Evolutionary conservation across 2,329 filamentous ascomycete species (phyloP).

Genomic region (Curvularia eragrostidis): DNA sequence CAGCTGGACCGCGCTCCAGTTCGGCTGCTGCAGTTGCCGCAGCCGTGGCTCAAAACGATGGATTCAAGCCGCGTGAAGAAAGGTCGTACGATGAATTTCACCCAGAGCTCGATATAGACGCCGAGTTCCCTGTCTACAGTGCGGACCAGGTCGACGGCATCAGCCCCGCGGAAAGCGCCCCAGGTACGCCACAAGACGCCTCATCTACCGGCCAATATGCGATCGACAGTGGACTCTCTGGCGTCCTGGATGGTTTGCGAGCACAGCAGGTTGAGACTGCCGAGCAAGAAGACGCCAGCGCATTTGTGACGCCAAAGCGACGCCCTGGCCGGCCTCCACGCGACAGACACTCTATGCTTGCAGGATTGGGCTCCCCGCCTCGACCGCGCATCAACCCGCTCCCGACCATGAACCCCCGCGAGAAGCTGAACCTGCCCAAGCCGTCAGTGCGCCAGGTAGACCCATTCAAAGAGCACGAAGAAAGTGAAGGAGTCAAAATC

Average conservation of each 20-base stretch:
- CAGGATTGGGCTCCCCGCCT: slow-evolving; percentile 64
- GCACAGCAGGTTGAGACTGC: slow-evolving; percentile 40
- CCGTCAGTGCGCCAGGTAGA: slow-evolving; percentile 79
- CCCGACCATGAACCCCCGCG: slow-evolving; percentile 79
- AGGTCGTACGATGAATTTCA: slow-evolving; percentile 98
- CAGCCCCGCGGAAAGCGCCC: slow-evolving; percentile 54
- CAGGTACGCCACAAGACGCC: slow-evolving; percentile 52
- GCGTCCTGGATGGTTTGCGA: slow-evolving; percentile 45
- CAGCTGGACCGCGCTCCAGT: slow-evolving; percentile 73
- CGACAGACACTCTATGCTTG: slow-evolving; percentile 66
- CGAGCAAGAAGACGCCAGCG: slow-evolving; percentile 26
- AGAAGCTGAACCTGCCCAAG: slow-evolving; percentile 77
- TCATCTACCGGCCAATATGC: slow-evolving; percentile 39
- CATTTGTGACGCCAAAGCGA: slow-evolving; percentile 56
- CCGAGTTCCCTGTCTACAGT: slow-evolving; percentile 76
- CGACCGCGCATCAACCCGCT: slow-evolving; percentile 75
- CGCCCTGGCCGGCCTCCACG: slow-evolving; percentile 71
- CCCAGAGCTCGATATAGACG: slow-evolving; percentile 89
- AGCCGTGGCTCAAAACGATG: slow-evolving; percentile 87
- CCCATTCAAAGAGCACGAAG: slow-evolving; percentile 80
- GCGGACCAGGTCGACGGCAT: slow-evolving; percentile 86
- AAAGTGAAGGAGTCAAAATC: slow-evolving; percentile 81
- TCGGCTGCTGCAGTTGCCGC: slow-evolving; percentile 89
- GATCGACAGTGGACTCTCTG: slow-evolving; percentile 45
- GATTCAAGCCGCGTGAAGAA: slow-evolving; percentile 96